These are phyloP conservation scores for Apiospora hydei DNA, from an alignment of 2,329 filamentous ascomycete species.

Conservation along the genomic window DNA sequence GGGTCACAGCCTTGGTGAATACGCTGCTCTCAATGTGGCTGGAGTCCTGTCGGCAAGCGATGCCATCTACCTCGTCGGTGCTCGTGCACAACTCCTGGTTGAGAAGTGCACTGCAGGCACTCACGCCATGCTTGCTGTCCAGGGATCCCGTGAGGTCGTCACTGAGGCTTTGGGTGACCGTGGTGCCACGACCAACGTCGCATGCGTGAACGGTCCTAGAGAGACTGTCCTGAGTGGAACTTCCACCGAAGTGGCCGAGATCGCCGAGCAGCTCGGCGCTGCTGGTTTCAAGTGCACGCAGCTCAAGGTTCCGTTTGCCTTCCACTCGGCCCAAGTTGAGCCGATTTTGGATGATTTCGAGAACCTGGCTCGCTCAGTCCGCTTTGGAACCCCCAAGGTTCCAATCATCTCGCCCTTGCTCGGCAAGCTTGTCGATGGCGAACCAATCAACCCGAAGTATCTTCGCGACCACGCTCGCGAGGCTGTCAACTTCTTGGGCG, in stretches of 20 bases:
- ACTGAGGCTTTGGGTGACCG: conserved; percentile 57
- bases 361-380: conserved; percentile 57
- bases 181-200: conserved; percentile 54
- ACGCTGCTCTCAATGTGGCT: conserved; percentile 74
- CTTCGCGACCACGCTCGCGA: conserved; percentile 71
- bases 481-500: conserved; percentile 72
- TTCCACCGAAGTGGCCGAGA: conserved; percentile 48
- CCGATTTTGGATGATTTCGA: conserved; percentile 68
- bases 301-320: conserved; percentile 71
- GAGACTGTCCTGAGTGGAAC: conserved; percentile 75
- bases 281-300: conserved; percentile 66
- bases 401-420: conserved; percentile 74
- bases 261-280: conserved; percentile 50
- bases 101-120: conserved; percentile 70
- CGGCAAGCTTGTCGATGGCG: conserved; percentile 65
- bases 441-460: conserved; percentile 67
- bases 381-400: conserved; percentile 62
- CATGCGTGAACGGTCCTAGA: conserved; percentile 78
- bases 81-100: conserved; percentile 70
- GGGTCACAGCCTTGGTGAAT: conserved; percentile 74
- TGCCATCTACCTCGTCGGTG: conserved; percentile 74
- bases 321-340: conserved; percentile 71
- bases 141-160: conserved; percentile 59
- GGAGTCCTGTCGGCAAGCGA: conserved; percentile 76
- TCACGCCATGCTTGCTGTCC: conserved; percentile 64